Conservation (phyloP, 2,329 filamentous ascomycete species). For the Lecanicillium sp. region DNA sequence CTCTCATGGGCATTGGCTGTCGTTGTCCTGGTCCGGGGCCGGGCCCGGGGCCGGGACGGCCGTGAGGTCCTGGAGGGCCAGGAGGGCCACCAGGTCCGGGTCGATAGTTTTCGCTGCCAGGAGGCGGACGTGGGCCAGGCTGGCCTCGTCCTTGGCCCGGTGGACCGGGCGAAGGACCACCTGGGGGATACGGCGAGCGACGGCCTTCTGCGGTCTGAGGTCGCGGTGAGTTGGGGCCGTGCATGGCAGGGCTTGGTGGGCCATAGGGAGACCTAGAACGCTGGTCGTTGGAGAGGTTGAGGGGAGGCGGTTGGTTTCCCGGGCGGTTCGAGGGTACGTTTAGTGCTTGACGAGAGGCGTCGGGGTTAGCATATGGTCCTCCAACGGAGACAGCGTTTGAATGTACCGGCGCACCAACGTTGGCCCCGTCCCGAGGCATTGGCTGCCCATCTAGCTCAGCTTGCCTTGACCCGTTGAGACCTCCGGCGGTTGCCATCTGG, state of each 20-base stretch:
- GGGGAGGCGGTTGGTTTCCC: slow-evolving; percentile 31
- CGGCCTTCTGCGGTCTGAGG: slow-evolving; percentile 24
- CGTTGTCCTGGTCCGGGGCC: slow-evolving; percentile 2
- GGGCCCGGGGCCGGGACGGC: slow-evolving; percentile 1
- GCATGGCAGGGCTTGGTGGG: slow-evolving; percentile 22
- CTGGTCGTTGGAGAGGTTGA: slow-evolving; percentile 28
- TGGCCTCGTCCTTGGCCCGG: slow-evolving; percentile 9
- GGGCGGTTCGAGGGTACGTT: slow-evolving; percentile 28
- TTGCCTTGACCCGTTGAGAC: slow-evolving; percentile 5
- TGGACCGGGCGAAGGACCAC: slow-evolving; percentile 13
- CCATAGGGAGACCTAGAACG: slow-evolving; percentile 29
- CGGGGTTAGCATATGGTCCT: slow-evolving; percentile 46
- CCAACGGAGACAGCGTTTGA: slow-evolving; percentile 37
- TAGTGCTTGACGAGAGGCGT: slow-evolving; percentile 46
- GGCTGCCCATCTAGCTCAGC: slow-evolving; percentile 7
- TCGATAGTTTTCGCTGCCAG: slow-evolving; percentile 12
- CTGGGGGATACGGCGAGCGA: slow-evolving; percentile 21
- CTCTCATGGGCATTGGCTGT: slow-evolving; percentile 9
- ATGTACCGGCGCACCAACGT: slow-evolving; percentile 32
- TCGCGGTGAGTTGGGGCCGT: slow-evolving; percentile 21
- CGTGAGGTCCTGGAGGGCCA: slow-evolving; percentile 2
- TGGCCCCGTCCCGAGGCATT: neutral
- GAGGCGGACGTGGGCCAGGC: neutral
- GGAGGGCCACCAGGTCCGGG: slow-evolving; percentile 13
- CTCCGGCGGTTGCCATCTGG: slow-evolving; percentile 58